These are phyloP conservation scores for Pilasporangium apinafurcum DNA, from an alignment of 352 stramenopile genomes.

Conservation along the genomic window DNA sequence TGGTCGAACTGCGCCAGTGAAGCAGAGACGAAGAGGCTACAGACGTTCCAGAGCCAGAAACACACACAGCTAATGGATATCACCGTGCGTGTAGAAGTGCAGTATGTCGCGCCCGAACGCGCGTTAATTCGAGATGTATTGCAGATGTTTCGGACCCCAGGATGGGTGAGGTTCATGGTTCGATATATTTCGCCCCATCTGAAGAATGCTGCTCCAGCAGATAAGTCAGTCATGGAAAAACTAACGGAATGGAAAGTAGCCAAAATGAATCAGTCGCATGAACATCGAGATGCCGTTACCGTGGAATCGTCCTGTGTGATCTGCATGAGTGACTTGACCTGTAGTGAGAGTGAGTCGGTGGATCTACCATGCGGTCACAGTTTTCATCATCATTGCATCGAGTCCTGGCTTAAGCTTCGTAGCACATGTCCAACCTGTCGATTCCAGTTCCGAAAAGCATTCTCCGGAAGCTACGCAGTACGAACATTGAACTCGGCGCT, in stretches of 20 bases:
- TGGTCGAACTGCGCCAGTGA: too few relatives aligned
- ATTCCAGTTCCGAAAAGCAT: slow-evolving; percentile 85
- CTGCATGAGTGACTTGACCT: slow-evolving; percentile 83
- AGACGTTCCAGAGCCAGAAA: not conserved
- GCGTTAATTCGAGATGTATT: slow-evolving; percentile 66
- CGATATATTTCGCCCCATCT: slow-evolving; percentile 81
- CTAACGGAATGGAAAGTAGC: slow-evolving; percentile 19
- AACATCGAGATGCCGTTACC: not conserved
- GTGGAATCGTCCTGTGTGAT: slow-evolving; percentile 70
- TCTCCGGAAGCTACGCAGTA: slow-evolving; percentile 72
- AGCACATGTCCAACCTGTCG: slow-evolving; percentile 93
- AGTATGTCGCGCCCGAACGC: slow-evolving; percentile 64
- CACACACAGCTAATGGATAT: slow-evolving; percentile 48
- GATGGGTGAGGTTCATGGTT: slow-evolving; percentile 83
- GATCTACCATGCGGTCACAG: slow-evolving; percentile 88
- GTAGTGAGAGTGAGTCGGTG: slow-evolving; percentile 66
- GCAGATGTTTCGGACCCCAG: slow-evolving; percentile 75
- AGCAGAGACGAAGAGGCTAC: slow-evolving; percentile 1
- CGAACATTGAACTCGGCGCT: slow-evolving; percentile 77
- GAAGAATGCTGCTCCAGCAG: slow-evolving; percentile 70
- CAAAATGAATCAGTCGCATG: not conserved
- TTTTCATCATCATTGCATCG: slow-evolving; percentile 92
- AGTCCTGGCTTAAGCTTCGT: slow-evolving; percentile 90
- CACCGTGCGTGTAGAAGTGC: slow-evolving; percentile 71
- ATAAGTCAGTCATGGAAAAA: slow-evolving; percentile 59